A percentile compares a stretch with the other conserved stretches of the same genome.
These are phyloP conservation scores for Thielaviopsis populi DNA, from an alignment of 2,329 filamentous ascomycete genomes.

Conservation along the genomic window DNA sequence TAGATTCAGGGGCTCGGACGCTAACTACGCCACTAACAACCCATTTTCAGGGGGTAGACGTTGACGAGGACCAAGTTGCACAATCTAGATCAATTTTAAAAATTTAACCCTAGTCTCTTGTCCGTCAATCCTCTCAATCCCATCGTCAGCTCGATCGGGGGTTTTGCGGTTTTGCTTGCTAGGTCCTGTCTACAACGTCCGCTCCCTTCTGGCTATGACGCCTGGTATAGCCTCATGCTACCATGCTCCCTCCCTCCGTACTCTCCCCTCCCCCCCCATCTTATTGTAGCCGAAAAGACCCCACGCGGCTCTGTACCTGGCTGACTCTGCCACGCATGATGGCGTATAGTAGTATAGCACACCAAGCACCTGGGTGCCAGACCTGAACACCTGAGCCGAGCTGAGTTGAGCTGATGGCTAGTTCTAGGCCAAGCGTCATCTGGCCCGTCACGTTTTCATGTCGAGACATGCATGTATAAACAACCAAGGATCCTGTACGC, in stretches of 20 bases:
- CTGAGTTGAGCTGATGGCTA: neutral
- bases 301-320: neutral
- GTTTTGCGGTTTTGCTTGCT: neutral
- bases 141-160: neutral
- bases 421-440: too few species aligned
- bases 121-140: neutral
- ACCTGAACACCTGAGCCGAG: too few species aligned
- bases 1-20: slow-evolving; percentile 2
- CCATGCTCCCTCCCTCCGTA: too few species aligned
- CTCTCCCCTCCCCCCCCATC: too few species aligned
- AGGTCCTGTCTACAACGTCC: too few species aligned
- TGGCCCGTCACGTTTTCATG: neutral
- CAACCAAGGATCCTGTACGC: neutral
- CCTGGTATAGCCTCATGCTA: too few species aligned
- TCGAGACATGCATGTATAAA: neutral
- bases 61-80: neutral
- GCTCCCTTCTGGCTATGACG: too few species aligned
- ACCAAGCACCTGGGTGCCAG: neutral
- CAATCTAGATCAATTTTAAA: neutral
- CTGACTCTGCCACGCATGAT: neutral
- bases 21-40: slow-evolving; percentile 2
- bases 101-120: neutral
- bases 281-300: slow-evolving; percentile 1
- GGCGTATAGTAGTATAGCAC: neutral
- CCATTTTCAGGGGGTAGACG: neutral